Conservation (phyloP, 2,329 filamentous ascomycete genomes). For the Nigrograna mackinnonii region DNA sequence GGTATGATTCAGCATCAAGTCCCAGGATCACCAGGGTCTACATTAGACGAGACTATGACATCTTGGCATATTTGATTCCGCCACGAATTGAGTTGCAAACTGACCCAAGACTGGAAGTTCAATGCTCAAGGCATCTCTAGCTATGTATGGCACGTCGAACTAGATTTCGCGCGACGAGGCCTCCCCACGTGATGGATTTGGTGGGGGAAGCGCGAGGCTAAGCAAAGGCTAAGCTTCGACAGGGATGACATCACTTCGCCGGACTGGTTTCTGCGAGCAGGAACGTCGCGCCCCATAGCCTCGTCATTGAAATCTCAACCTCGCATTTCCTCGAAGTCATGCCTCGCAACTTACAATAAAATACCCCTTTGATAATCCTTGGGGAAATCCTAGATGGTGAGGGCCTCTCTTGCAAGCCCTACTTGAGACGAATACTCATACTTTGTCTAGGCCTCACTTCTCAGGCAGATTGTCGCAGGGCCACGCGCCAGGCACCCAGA, state of each 20-base stretch:
- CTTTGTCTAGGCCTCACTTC: constrained; percentile 56
- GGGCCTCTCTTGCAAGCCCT: neutral
- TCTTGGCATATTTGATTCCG: too few species aligned
- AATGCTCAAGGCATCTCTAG: too few species aligned
- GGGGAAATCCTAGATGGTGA: neutral
- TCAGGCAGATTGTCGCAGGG: constrained; percentile 89
- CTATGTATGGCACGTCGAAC: too few species aligned
- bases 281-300: neutral
- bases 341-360: neutral
- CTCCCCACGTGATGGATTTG: too few species aligned
- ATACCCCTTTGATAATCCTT: neutral
- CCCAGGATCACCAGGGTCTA: too few species aligned
- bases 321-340: neutral
- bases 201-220: too few species aligned
- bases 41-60: too few species aligned
- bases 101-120: too few species aligned
- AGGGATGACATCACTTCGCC: constrained; percentile 7
- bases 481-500: constrained; percentile 83
- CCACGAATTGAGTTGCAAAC: too few species aligned
- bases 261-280: neutral
- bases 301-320: neutral
- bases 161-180: too few species aligned
- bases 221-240: too few species aligned
- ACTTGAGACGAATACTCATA: neutral
- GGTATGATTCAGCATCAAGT: too few species aligned